These are phyloP conservation scores for Dissophora globulifera DNA, from an alignment of 192 early-diverging fungal genomes.

Conservation along the genomic window DNA sequence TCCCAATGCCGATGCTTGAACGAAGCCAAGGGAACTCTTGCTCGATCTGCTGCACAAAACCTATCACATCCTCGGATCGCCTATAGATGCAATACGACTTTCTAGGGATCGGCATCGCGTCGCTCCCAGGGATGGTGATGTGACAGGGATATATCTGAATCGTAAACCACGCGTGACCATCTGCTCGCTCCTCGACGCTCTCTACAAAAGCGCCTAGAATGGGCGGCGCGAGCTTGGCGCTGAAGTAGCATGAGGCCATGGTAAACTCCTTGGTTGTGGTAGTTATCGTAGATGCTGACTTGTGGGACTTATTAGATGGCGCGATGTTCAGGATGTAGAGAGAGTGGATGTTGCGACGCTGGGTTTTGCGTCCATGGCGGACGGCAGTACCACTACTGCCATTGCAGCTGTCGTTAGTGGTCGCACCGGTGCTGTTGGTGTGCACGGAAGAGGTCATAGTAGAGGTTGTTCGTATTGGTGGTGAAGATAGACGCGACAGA, in stretches of 20 bases:
- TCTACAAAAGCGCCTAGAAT: slow-evolving; percentile 1
- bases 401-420: too few species aligned
- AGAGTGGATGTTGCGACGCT: too few species aligned
- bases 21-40: slow-evolving; percentile 13
- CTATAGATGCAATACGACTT: slow-evolving; percentile 16
- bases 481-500: too few species aligned
- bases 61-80: slow-evolving; percentile 10
- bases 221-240: slow-evolving; percentile 22
- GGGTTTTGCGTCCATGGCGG: too few species aligned
- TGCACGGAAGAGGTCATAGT: too few species aligned
- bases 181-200: background rate
- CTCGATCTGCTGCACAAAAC: slow-evolving; percentile 15
- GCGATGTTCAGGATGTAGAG: background rate
- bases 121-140: background rate
- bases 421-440: too few species aligned
- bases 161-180: slow-evolving; percentile 3
- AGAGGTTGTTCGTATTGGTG: too few species aligned
- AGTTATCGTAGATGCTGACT: background rate
- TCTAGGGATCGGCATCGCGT: slow-evolving; percentile 1
- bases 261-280: background rate
- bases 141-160: slow-evolving; percentile 13
- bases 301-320: background rate
- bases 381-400: too few species aligned
- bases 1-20: background rate
- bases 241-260: slow-evolving; percentile 10